Evolutionary conservation across 805 yeast genomes (phyloP), one percentile per base, ranked within the genome.

Genomic region (Vanderwaltozyma yarrowii): DNA sequence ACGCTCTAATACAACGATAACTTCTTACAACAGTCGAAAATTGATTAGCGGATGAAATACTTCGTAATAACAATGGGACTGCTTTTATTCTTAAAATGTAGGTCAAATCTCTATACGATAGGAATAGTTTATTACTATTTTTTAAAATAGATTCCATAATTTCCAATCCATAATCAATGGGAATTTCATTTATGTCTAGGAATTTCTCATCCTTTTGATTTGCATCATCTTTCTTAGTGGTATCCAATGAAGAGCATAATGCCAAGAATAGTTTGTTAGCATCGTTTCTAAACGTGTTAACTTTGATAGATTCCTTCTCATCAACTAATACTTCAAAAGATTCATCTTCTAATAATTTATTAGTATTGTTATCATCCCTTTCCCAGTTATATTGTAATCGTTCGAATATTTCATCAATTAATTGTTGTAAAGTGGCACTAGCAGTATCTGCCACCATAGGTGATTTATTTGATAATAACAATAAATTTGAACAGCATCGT

Each of bases 361-460:
- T 25, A 8, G 31, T 19, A 16, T 32, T 30, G 18, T 36, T 23
- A 31, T 71, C 74, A 4, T 60, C 65, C 14, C 25, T 29, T 5
- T 40, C 39, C 41, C 47, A 41, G 9, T 45, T 37, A 15, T 41
- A 45, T 6, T 46, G 54, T 45, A 33, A 76, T 69, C 52, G 75
- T 70, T 89, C 97, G 57, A 81, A 89, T 0, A 87, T 72, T 23
- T 81, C 74, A 27, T 81, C 75, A 32, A 87, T 70, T 31, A 92
- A 62, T 56, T 92, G 97, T 45, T 87, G 94, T 33, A 87, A 70
- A 3, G 97, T 86, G 2, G 97, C 98, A 35, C 85, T 78, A 0
- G 97, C 96, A 0, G 97, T 84, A 50, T 87, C 88, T 12, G 76
- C 70, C 5, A 92, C 95, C 48, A 84, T 83, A 0, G 81, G 74